phyloP scores from a whole-genome alignment of 225 moss, liverwort and hornwort genomes.

The Bryoerythrophyllum caledonicum region DNA sequence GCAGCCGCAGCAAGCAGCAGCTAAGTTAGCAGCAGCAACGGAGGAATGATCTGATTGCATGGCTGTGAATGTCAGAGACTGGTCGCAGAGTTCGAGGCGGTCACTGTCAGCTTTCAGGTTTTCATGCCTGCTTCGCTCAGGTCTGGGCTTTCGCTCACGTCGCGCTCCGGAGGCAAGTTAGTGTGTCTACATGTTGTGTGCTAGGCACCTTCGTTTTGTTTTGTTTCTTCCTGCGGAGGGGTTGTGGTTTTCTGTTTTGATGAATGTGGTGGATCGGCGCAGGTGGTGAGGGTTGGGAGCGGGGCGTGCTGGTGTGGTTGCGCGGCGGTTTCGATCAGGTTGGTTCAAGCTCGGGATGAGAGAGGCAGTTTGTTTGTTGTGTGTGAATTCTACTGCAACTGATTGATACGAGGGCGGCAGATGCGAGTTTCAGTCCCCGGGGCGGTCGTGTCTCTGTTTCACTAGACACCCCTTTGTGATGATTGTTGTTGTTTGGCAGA shows the following conservation, averaged over 20 bases:
- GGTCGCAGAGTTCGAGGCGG: slow-evolving; percentile 13
- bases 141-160: not conserved
- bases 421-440: too few relatives aligned
- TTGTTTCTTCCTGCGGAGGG: not conserved
- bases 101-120: slow-evolving; percentile 41
- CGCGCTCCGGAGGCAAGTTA: not conserved
- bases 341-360: not conserved
- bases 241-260: not conserved
- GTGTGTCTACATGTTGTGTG: too few relatives aligned
- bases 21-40: too few relatives aligned
- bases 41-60: not conserved
- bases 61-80: not conserved
- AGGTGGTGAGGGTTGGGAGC: too few relatives aligned
- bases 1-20: too few relatives aligned
- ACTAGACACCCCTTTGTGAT: not conserved
- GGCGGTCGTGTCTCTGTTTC: not conserved
- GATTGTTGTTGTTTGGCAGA: slow-evolving; percentile 1
- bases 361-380: not conserved
- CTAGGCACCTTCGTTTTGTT: too few relatives aligned
- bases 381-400: slow-evolving; percentile 8
- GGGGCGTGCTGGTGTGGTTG: slow-evolving; percentile 13
- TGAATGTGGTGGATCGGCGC: not conserved
- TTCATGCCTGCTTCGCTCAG: not conserved
- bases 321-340: slow-evolving; percentile 6
- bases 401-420: not conserved